phyloP scores from a whole-genome alignment of 805 yeast species.

The Blastobotrys parvus region DNA sequence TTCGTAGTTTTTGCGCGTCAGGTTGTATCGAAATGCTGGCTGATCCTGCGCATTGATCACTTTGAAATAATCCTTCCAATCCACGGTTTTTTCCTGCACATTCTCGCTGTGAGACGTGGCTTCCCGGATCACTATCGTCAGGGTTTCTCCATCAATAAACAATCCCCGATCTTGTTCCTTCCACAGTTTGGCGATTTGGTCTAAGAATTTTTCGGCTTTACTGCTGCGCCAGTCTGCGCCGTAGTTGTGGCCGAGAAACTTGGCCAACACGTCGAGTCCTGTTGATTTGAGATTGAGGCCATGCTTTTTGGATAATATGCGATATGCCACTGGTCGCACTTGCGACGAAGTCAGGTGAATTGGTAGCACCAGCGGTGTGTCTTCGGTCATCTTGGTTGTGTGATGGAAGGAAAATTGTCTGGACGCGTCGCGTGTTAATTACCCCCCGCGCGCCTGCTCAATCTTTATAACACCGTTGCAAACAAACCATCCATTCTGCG shows the following conservation, averaged over 20 bases:
- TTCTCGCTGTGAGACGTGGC: slow-evolving; percentile 19
- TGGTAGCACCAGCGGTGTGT: slow-evolving; percentile 47
- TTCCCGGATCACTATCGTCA: slow-evolving; percentile 58
- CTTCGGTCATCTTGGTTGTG: neutral
- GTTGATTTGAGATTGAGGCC: slow-evolving; percentile 84
- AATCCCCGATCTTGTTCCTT: slow-evolving; percentile 82
- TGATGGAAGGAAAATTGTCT: too few relatives aligned
- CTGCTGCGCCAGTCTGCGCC: slow-evolving; percentile 83
- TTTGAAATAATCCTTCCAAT: slow-evolving; percentile 69
- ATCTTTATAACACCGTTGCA: too few relatives aligned
- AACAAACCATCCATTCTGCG: too few relatives aligned
- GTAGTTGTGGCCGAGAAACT: slow-evolving; percentile 63
- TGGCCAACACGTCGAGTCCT: slow-evolving; percentile 67
- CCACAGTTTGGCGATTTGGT: slow-evolving; percentile 76
- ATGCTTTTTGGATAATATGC: slow-evolving; percentile 84
- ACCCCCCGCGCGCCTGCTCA: too few relatives aligned
- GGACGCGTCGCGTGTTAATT: too few relatives aligned
- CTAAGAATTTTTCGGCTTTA: slow-evolving; percentile 55
- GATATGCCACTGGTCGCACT: slow-evolving; percentile 83
- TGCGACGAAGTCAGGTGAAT: slow-evolving; percentile 71
- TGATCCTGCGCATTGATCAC: slow-evolving; percentile 57
- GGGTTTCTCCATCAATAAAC: slow-evolving; percentile 70
- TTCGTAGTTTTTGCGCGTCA: slow-evolving; percentile 52
- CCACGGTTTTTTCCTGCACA: slow-evolving; percentile 24
- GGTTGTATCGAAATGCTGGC: slow-evolving; percentile 57